These are phyloP conservation scores for Fomitopsis pinicola DNA, from an alignment of 1,284 basidiomycete genomes.

Conservation along the genomic window DNA sequence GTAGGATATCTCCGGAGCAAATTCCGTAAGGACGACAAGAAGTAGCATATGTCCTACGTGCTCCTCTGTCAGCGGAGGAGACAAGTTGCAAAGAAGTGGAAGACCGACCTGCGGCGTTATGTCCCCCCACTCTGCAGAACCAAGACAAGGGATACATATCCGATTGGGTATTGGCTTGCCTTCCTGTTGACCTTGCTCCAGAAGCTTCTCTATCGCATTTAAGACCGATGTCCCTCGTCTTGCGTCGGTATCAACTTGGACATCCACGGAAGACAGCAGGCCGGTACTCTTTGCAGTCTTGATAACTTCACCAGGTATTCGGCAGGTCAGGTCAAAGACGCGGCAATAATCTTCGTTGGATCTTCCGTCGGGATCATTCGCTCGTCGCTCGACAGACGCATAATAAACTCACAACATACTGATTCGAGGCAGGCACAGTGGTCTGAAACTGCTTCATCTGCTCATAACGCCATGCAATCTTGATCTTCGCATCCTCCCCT, in stretches of 20 bases:
- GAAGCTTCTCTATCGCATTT: conserved; percentile 12
- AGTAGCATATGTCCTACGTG: conserved; percentile 61
- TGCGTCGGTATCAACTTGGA: conserved; percentile 6
- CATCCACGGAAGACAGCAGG: conserved; percentile 34
- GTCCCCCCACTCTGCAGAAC: conserved; percentile 71
- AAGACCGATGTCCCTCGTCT: conserved; percentile 14
- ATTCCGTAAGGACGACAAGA: conserved; percentile 62
- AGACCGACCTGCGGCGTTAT: conserved; percentile 45
- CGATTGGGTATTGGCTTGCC: conserved; percentile 40
- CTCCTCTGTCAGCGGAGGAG: conserved; percentile 6
- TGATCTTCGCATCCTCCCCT: conserved; percentile 52
- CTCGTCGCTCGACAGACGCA: conserved; percentile 11
- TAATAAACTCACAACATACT: conserved; percentile 43
- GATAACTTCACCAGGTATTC: conserved; percentile 48
- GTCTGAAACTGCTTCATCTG: conserved; percentile 90
- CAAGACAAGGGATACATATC: conserved; percentile 69
- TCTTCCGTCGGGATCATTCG: conserved; percentile 30
- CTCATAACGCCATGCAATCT: conserved; percentile 96
- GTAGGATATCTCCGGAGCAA: conserved; percentile 55
- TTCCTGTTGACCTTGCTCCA: conserved; percentile 12
- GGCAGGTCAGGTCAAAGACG: conserved; percentile 68
- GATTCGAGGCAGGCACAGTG: conserved; percentile 51
- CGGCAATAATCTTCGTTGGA: conserved; percentile 59
- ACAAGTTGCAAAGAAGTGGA: conserved; percentile 5
- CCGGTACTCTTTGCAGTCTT: conserved; percentile 36